Percentiles rank a stretch among this genome's conserved stretches.
Conservation (phyloP, 768 basidiomycete species). For the Tylopilus intermedius region DNA sequence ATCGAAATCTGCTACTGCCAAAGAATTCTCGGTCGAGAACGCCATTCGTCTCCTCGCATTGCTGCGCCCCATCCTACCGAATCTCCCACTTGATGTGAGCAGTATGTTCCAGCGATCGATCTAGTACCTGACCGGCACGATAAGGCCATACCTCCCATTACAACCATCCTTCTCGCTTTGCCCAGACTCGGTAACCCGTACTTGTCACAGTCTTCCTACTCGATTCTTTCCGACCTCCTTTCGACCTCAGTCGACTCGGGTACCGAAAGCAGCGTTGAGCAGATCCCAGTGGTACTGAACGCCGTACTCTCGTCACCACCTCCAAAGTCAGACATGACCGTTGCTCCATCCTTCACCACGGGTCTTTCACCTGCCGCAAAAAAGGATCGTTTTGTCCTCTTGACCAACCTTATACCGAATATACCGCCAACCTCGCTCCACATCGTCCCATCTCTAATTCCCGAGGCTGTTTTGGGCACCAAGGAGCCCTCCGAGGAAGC, state of each 20-base stretch:
- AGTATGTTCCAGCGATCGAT: conserved; percentile 3
- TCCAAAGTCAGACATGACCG: conserved; percentile 57
- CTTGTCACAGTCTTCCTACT: conserved; percentile 83
- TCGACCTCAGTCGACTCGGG: conserved; percentile 47
- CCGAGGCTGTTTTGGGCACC: conserved; percentile 91
- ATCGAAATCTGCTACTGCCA: conserved; percentile 48
- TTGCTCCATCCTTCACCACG: conserved; percentile 59
- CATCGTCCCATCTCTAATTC: conserved; percentile 81
- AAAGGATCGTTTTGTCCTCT: conserved; percentile 83
- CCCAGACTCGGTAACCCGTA: conserved; percentile 87
- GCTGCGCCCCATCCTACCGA: conserved; percentile 54
- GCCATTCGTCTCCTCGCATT: conserved; percentile 76
- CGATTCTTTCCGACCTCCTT: conserved; percentile 80
- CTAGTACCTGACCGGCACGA: conserved; percentile 10
- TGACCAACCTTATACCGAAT: conserved; percentile 60
- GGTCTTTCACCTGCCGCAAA: conserved; percentile 80
- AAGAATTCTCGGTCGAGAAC: conserved; percentile 58
- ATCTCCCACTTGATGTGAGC: conserved; percentile 69
- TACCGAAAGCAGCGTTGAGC: conserved; percentile 44
- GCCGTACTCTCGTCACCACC: conserved; percentile 69
- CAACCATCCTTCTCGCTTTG: conserved; percentile 67
- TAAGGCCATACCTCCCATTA: conserved; percentile 70
- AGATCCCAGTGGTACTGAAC: conserved; percentile 57
- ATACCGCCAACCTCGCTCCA: conserved; percentile 73
- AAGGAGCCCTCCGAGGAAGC: conserved; percentile 97